Percentiles rank a stretch among this genome's conserved stretches.
Conservation (phyloP, 2,329 filamentous ascomycete species). For the Fusarium equiseti region DNA sequence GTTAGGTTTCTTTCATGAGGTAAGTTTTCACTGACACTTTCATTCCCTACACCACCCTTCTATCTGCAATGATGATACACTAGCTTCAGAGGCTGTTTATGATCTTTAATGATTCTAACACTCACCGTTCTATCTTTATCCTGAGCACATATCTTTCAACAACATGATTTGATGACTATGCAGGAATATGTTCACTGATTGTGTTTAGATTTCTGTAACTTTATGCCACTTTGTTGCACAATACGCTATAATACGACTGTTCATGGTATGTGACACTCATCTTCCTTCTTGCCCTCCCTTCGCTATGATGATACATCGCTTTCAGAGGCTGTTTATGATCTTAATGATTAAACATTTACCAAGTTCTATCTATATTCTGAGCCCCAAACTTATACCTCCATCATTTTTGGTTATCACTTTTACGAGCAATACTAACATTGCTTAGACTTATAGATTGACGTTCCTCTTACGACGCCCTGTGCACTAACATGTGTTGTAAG, state of each 20-base stretch:
- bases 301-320: constrained; percentile 55
- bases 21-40: constrained; percentile 37
- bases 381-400: not conserved
- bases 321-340: constrained; percentile 54
- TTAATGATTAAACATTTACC: constrained; percentile 55
- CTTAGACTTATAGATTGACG: not conserved
- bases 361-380: constrained; percentile 43
- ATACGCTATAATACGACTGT: not conserved
- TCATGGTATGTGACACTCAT: constrained; percentile 41
- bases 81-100: constrained; percentile 64
- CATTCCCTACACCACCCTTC: not conserved
- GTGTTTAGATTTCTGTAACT: not conserved
- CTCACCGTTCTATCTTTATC: constrained; percentile 48
- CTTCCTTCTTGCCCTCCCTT: not conserved
- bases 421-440: not conserved
- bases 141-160: constrained; percentile 15
- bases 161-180: not conserved
- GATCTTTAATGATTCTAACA: constrained; percentile 45
- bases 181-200: constrained; percentile 13
- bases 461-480: not conserved
- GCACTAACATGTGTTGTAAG: not conserved
- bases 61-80: constrained; percentile 54
- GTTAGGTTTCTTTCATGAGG: constrained; percentile 36
- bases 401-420: not conserved
- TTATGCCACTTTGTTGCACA: not conserved